A percentile compares a stretch with the other conserved stretches of the same genome.
Conservation (phyloP, 768 basidiomycete species). For the Amanita fuliginea region DNA sequence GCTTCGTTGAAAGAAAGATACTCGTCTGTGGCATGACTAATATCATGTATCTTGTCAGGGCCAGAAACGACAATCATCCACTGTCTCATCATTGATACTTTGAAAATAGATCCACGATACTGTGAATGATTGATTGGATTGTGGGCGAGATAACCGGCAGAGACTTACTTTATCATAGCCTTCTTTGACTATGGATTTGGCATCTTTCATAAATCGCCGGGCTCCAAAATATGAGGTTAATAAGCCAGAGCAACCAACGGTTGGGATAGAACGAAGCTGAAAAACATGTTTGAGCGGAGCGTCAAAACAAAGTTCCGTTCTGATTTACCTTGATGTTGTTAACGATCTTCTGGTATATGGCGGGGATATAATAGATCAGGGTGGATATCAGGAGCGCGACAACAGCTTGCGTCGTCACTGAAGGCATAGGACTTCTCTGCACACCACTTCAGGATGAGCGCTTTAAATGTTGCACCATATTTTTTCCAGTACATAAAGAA, state of each 20-base stretch:
- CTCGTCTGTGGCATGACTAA: conserved; percentile 33
- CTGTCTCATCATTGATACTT: conserved; percentile 27
- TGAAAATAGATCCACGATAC: conserved; percentile 24
- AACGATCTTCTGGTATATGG: too few relatives aligned
- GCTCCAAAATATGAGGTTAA: conserved; percentile 1
- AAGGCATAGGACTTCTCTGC: too few relatives aligned
- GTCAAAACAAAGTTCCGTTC: too few relatives aligned
- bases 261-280: background rate
- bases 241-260: background rate
- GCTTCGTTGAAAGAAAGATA: conserved; percentile 29
- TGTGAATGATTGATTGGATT: background rate
- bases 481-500: too few relatives aligned
- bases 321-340: too few relatives aligned
- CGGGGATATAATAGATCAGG: too few relatives aligned
- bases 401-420: too few relatives aligned
- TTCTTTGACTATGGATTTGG: conserved; percentile 16
- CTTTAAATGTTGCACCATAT: too few relatives aligned
- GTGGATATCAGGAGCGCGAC: too few relatives aligned
- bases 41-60: conserved; percentile 26
- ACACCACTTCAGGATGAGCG: too few relatives aligned
- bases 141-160: background rate
- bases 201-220: conserved; percentile 13
- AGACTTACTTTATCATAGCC: conserved; percentile 20
- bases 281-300: background rate
- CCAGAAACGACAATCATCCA: conserved; percentile 38